Evolutionary conservation across 2,329 filamentous ascomycete species (phyloP), one percentile per base, ranked within the genome.

Genomic region (Cercospora zeina): DNA sequence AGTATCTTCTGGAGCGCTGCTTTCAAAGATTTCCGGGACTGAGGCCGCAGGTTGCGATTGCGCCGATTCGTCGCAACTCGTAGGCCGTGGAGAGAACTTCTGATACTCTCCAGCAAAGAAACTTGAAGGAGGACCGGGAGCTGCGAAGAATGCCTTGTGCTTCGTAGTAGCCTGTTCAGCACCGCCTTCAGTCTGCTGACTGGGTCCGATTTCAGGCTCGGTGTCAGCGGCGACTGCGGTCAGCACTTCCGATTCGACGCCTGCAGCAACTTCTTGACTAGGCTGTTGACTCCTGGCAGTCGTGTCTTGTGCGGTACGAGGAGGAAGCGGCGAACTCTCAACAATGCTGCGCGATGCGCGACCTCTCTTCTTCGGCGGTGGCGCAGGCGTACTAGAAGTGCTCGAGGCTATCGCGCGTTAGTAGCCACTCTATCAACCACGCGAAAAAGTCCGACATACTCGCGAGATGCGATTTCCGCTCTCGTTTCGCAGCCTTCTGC

Each of bases 41-140:
- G 34, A 16, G n/a, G 42, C 58, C 27, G 34, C n/a, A 16, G n/a
- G 7, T n/a, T 49, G 33, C 7, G 31, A 21, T 1, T 16, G 13
- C 2, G 14, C n/a, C 21, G 31, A 37, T 14, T 45, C 58, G 56
- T 45, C 39, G 10, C n/a, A 34, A n/a, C 30, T 63, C 33, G 42
- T 33, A 21, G 56, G 33, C 10, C 24, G 24, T 10, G 50, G 56
- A 16, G 45, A 33, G 47, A 69, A 59, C 39, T 47, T 63, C 58
- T 71, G 60, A 54, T 72, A 72, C 2, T 57, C 64, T 2, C 70
- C 70, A 24, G 62, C 63, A 3, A 49, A 49, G 54, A 65, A 73
- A 61, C 72, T 73, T 3, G 70, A 71, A 4, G 71, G 70, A 3
- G 71, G 71, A 37, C 66, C 62, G 4, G 68, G 65, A 8, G 62